Percentiles rank a stretch among this genome's conserved stretches.
These are phyloP conservation scores for Ilyonectria mors-panacis DNA, from an alignment of 2,329 filamentous ascomycete species.

Conservation along the genomic window DNA sequence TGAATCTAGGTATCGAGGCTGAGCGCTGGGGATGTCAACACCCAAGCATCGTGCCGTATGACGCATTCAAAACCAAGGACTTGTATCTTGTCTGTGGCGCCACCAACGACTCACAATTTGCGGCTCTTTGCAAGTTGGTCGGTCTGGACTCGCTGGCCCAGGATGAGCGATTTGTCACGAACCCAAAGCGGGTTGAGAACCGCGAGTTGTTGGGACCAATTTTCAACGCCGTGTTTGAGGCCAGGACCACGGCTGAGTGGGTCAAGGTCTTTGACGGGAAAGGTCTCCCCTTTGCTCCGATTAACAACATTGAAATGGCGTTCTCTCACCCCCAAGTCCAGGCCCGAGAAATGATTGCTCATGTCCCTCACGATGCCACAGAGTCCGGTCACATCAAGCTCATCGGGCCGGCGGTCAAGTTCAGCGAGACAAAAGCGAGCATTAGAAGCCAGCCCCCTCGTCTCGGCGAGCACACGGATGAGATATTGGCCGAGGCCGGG, in stretches of 20 bases:
- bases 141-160: conserved; percentile 39
- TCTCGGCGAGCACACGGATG: conserved; percentile 35
- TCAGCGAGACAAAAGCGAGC: conserved; percentile 23
- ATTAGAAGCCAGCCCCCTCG: conserved; percentile 22
- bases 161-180: conserved; percentile 52
- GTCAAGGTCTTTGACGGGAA: conserved; percentile 56
- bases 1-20: conserved; percentile 57
- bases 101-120: conserved; percentile 55
- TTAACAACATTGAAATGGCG: conserved; percentile 61
- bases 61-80: conserved; percentile 58
- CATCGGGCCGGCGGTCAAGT: conserved; percentile 38
- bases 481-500: conserved; percentile 32
- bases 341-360: conserved; percentile 54
- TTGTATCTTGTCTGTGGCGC: conserved; percentile 51
- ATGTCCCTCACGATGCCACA: conserved; percentile 41
- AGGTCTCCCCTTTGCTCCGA: conserved; percentile 62
- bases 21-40: conserved; percentile 62
- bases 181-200: conserved; percentile 53
- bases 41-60: conserved; percentile 63
- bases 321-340: conserved; percentile 60
- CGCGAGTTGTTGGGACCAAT: conserved; percentile 54
- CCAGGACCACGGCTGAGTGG: conserved; percentile 59
- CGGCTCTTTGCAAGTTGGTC: conserved; percentile 47
- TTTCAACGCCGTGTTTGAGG: conserved; percentile 52
- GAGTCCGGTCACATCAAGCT: conserved; percentile 29